Evolutionary conservation across 2,329 filamentous ascomycete species (phyloP).

Genomic region (Septoria petroselini): DNA sequence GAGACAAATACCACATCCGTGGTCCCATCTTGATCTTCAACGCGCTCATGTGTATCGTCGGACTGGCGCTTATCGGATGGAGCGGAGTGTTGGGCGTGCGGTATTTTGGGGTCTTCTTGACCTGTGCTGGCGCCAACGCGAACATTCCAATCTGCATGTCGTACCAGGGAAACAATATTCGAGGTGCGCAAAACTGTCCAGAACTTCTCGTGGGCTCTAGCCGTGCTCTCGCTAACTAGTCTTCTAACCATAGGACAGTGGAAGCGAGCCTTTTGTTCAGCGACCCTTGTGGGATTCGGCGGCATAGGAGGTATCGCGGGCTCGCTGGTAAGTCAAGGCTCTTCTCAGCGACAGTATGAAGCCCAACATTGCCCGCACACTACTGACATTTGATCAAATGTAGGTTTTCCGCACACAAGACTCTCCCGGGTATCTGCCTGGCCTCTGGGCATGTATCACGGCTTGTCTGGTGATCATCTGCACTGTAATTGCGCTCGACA

Average conservation of each 20-base stretch:
- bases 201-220: no score
- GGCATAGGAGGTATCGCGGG: constrained; percentile 28
- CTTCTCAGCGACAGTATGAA: no score
- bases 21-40: constrained; percentile 33
- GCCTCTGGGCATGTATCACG: constrained; percentile 29
- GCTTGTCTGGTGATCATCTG: constrained; percentile 26
- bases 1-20: constrained; percentile 33
- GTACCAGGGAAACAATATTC: constrained; percentile 83
- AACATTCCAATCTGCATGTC: constrained; percentile 72
- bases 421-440: constrained; percentile 26
- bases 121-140: constrained; percentile 71
- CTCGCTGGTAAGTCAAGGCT: no score
- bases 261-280: constrained; percentile 76
- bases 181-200: no score
- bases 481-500: constrained; percentile 23
- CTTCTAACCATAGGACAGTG: no score
- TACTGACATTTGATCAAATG: no score
- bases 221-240: no score
- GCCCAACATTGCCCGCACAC: no score
- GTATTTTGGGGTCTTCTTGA: constrained; percentile 73
- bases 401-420: constrained; percentile 26
- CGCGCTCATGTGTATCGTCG: constrained; percentile 30
- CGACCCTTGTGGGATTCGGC: constrained; percentile 72
- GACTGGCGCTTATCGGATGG: constrained; percentile 31
- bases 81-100: constrained; percentile 25